Evolutionary conservation across 1,284 basidiomycete genomes (phyloP), one percentile per base, ranked within the genome.

Genomic region (Porogramme epimiltina): DNA sequence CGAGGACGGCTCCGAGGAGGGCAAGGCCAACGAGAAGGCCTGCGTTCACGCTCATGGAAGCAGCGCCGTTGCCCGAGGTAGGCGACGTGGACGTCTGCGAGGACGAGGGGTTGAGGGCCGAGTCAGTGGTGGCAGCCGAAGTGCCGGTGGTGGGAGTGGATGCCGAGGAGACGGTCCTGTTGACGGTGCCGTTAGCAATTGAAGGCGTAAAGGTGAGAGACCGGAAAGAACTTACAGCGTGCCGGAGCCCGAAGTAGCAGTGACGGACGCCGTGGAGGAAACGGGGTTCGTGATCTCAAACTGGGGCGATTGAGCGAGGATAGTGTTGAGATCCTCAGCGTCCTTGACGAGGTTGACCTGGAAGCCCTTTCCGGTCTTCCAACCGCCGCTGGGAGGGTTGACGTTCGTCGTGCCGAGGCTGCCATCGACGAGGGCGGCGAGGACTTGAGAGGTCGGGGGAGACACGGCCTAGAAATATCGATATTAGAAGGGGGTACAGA

Each of bases 341-440:
- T 79, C 73, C 62, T 74, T 61, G 58, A 86, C 81, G 28, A 93
- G 68, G 74, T 92, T 91, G 67, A 93, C 76, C 49, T 81, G 84
- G 80, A 78, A 91, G 47, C 65, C 71, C 24, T 58, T 49, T 54
- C 84, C 84, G 16, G 67, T 53, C 10, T 79, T 77, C 80, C 83
- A 89, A 9, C 85, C 84, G 34, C 73, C 76, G 48, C 71, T 77
- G 2, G 87, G 85, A 9, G 81, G 68, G 63, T 71, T 75, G 46
- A 84, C 71, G 8, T 54, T 56, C 36, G 70, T 62, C 2, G 59
- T 66, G 13, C 65, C 66, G 1, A 65, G 47, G 33, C 66, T 71
- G 19, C 77, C 80, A 47, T 79, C 72, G 41, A 87, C 80, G 23
- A 75, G 62, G 23, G 79, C 72, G 23, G 68, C 69, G 39, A 91